Evolutionary conservation across 176 grass and related monocot genomes (phyloP), one percentile per base, ranked within the genome.

Genomic region (Miscanthus lutarioriparius): DNA sequence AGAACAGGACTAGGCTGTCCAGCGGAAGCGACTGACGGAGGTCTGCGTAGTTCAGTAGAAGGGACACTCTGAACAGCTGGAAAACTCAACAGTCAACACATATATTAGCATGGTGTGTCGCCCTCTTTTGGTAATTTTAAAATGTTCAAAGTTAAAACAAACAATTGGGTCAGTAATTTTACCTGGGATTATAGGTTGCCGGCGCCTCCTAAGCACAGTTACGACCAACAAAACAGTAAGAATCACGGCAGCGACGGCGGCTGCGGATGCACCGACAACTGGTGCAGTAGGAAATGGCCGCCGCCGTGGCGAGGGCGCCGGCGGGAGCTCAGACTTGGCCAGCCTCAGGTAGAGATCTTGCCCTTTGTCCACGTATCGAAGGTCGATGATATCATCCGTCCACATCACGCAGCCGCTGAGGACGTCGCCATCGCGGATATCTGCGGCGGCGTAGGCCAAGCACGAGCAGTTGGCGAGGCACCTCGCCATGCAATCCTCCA

Each of bases 401-500:
- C 85, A 87, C 49, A 82, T 87, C 77, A 43, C 64, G 59, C 49
- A 95, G 61, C 81, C 37, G 6, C 17, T 63, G 10, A 32, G 10
- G 78, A 36, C 85, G 74, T 1, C 62, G 25, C 83, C 66, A 68
- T 87, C 80, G 4, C 45, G 0, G 45, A 83, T 77, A 12, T 77
- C 80, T 0, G 72, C 80, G 22, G 79, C 72, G n/a, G 92, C 87
- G 54, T 95, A 95, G 35, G 90, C 90, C 62, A 82, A 6, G 33
- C 92, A 95, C 6, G 92, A 95, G 30, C 90, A 95, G 81, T 95
- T 74, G 6, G 65, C 66, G 22, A 49, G 38, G 78, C 90, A 95
- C 69, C 84, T 45, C 59, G 17, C 74, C 48, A 32, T 56, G 76
- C 79, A 89, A 37, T 74, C 44, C 72, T 89, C n/a, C 72, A 79